Base-by-base conservation (phyloP, 176 grass and related monocot species). In the Tuctoria greenei region DNA sequence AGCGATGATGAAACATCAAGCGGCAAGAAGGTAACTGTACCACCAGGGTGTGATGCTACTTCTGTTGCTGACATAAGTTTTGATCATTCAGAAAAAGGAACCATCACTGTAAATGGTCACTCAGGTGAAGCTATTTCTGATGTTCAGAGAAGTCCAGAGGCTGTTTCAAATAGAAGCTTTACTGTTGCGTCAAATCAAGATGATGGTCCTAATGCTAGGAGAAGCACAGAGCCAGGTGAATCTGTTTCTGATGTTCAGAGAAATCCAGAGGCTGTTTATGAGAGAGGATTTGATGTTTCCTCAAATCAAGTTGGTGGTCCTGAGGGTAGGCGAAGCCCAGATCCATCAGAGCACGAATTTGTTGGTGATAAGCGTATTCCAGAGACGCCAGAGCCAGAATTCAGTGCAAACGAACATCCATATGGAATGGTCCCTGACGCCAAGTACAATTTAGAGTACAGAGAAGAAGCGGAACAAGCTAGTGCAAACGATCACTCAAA, bases 71-170 rank as follows among this genome's bases (percentile, higher is more conserved):
- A 75, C 15, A 18, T 61, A 69, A 39, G 54, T 23, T 46, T 56
- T 44, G 74, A 83, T 37, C 26, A 69, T 74, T 69, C 56, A 1
- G 86, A 75, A 21, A 84, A 83, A 69, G 64, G 79, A 49, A 88
- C 31, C 13, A 40, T 75, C 69, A 57, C 70, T 37, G 44, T 46
- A 28, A 46, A 75, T 46, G 86, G 75, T 64, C 56, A 58, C 61
- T 79, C 80, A 39, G 70, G 60, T 65, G 69, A 74, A 42, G 50
- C 55, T 28, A 28, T 56, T 58, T 80, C 81, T 63, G 75, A 88
- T 64, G 2, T n/a, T 28, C 72, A 64, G 47, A 84, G 46, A 64
- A 84, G 56, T 49, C 75, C 81, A 65, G 64, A 75, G 39, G 63
- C 63, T 75, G 31, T 21, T 21, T 75, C 64, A 24, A 27, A 63